Evolutionary conservation across 2,329 filamentous ascomycete genomes (phyloP).

Genomic region (Colletotrichum cereale): DNA sequence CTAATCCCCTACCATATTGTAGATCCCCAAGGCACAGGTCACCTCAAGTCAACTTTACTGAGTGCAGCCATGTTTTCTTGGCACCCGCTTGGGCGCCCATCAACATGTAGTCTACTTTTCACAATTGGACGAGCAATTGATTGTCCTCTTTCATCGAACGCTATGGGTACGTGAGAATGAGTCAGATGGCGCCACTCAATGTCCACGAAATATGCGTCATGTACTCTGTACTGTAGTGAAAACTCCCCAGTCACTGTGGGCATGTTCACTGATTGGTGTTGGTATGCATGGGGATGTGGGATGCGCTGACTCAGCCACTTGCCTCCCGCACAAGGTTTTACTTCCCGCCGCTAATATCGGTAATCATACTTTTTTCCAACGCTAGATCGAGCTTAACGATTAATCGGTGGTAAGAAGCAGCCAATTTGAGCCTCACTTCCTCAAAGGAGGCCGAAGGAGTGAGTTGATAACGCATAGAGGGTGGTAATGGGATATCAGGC

Average conservation of each 20-base stretch:
- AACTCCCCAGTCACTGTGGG: not conserved
- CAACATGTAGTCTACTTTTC: too few relatives aligned
- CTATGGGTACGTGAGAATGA: too few relatives aligned
- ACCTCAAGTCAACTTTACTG: too few relatives aligned
- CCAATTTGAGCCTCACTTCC: not conserved
- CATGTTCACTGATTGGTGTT: slow-evolving; percentile 22
- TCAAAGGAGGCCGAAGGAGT: not conserved
- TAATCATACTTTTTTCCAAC: too few relatives aligned
- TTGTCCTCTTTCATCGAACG: not conserved
- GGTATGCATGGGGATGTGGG: slow-evolving; percentile 16
- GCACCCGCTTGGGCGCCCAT: too few relatives aligned
- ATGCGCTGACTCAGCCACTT: too few relatives aligned
- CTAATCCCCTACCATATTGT: too few relatives aligned
- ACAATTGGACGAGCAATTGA: too few relatives aligned
- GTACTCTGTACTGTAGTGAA: too few relatives aligned
- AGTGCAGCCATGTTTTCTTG: too few relatives aligned
- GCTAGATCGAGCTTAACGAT: not conserved
- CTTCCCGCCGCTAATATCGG: slow-evolving; percentile 9
- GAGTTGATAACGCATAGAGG: not conserved
- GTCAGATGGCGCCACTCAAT: not conserved
- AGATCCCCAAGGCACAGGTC: too few relatives aligned
- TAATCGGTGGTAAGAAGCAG: not conserved
- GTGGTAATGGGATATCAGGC: not conserved
- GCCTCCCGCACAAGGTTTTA: not conserved
- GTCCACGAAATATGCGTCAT: not conserved